phyloP scores from a whole-genome alignment of 176 grass and related monocot genomes.

The Lolium perenne region DNA sequence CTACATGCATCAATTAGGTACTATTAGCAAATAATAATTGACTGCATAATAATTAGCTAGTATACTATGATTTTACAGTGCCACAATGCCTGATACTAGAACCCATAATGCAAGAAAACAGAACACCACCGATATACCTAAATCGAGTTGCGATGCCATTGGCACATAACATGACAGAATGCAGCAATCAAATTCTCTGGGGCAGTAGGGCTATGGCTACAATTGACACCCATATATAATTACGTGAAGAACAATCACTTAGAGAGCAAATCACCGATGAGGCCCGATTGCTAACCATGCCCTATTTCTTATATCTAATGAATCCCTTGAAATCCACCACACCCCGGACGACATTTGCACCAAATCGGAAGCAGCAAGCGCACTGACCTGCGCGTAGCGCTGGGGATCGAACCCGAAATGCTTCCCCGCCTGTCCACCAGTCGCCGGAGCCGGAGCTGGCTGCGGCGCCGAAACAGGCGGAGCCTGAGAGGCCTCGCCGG shows the following conservation, averaged over 20 bases:
- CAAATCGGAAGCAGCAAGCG: background rate
- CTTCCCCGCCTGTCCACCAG: slow-evolving; percentile 31
- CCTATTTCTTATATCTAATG: slow-evolving; percentile 21
- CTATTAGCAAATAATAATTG: too few relatives aligned
- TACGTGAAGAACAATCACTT: background rate
- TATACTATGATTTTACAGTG: background rate
- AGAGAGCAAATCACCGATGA: background rate
- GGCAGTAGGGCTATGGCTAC: background rate
- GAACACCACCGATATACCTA: too few relatives aligned
- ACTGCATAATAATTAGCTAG: background rate
- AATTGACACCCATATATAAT: background rate
- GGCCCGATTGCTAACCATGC: background rate
- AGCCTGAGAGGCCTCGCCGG: slow-evolving; percentile 36
- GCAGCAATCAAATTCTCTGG: slow-evolving; percentile 1
- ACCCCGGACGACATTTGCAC: background rate
- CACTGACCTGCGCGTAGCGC: slow-evolving; percentile 56
- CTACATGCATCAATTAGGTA: too few relatives aligned
- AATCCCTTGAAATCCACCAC: slow-evolving; percentile 3
- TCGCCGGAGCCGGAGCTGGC: background rate
- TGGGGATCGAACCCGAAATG: slow-evolving; percentile 60
- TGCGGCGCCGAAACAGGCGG: background rate
- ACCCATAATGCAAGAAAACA: background rate
- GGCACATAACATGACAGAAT: too few relatives aligned
- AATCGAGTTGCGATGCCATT: too few relatives aligned
- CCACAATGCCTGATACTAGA: background rate